Evolutionary conservation across 2,329 filamentous ascomycete species (phyloP).

Genomic region (Beauveria rudraprayagi): DNA sequence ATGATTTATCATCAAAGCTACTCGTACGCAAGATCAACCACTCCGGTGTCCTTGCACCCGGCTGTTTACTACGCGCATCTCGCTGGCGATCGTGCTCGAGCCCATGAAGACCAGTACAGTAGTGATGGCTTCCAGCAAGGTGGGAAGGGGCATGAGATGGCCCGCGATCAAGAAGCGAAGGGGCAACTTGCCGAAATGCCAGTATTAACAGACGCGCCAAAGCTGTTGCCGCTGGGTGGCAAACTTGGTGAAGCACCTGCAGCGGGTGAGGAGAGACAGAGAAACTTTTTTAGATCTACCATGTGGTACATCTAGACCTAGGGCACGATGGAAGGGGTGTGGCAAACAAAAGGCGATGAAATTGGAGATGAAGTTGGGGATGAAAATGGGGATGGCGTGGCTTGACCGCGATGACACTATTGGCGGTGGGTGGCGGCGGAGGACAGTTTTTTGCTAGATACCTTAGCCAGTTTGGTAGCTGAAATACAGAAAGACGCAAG

Average conservation of each 20-base stretch:
- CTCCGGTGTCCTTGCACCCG: slow-evolving; percentile 79
- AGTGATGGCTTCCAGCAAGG: slow-evolving; percentile 37
- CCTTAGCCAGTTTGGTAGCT: background rate
- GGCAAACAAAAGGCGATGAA: background rate
- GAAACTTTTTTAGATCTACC: slow-evolving; percentile 29
- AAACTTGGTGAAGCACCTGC: slow-evolving; percentile 15
- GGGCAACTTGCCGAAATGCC: slow-evolving; percentile 22
- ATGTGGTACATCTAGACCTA: slow-evolving; percentile 36
- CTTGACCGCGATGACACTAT: background rate
- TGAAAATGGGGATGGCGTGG: background rate
- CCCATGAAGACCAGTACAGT: slow-evolving; percentile 54
- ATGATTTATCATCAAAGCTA: slow-evolving; percentile 95
- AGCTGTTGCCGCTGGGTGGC: slow-evolving; percentile 25
- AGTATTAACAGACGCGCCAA: slow-evolving; percentile 21
- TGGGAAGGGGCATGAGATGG: slow-evolving; percentile 35
- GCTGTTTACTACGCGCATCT: slow-evolving; percentile 96
- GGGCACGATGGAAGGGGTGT: background rate
- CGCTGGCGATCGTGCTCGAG: slow-evolving; percentile 69
- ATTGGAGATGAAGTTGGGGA: background rate
- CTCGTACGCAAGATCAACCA: slow-evolving; percentile 86
- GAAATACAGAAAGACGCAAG: background rate
- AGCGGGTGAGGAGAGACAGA: slow-evolving; percentile 24
- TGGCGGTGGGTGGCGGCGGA: slow-evolving; percentile 10
- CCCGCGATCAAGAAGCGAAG: slow-evolving; percentile 32
- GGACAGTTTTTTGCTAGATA: slow-evolving; percentile 8